phyloP scores from a whole-genome alignment of 163 green algal genomes.

The Chloromonas sp. region DNA sequence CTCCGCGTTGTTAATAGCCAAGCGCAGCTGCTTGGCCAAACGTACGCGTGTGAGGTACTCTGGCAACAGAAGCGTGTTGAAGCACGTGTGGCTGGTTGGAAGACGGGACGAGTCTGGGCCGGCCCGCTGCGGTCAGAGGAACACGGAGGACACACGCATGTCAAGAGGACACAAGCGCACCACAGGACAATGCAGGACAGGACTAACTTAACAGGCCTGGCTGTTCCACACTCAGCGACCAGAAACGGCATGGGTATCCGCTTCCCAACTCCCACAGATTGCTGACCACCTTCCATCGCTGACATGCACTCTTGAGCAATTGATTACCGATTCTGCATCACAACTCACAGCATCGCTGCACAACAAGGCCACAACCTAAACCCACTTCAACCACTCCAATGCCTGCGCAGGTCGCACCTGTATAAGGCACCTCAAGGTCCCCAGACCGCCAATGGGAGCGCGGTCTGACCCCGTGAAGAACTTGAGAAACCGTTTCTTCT shows the following conservation, averaged over 20 bases:
- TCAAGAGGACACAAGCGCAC: not conserved
- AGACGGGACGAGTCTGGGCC: constrained; percentile 80
- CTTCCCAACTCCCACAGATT: no score
- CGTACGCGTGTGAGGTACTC: constrained; percentile 69
- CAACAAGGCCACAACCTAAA: no score
- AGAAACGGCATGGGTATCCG: no score
- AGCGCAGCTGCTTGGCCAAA: constrained; percentile 65
- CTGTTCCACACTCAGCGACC: no score
- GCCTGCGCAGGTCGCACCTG: constrained; percentile 20
- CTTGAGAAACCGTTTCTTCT: constrained; percentile 88
- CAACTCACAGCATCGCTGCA: no score
- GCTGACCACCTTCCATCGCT: no score
- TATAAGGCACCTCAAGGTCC: constrained; percentile 73
- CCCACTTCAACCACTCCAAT: no score
- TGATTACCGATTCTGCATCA: no score
- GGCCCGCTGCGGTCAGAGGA: constrained; percentile 47
- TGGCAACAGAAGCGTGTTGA: constrained; percentile 93
- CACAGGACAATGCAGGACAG: not conserved
- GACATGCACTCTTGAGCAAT: no score
- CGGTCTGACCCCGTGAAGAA: constrained; percentile 91
- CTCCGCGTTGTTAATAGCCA: constrained; percentile 91
- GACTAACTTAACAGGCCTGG: no score
- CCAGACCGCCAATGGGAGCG: constrained; percentile 83
- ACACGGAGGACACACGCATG: no score
- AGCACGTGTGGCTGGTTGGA: constrained; percentile 91